phyloP scores from a whole-genome alignment of 768 basidiomycete genomes.

The Hericium coralloides region DNA sequence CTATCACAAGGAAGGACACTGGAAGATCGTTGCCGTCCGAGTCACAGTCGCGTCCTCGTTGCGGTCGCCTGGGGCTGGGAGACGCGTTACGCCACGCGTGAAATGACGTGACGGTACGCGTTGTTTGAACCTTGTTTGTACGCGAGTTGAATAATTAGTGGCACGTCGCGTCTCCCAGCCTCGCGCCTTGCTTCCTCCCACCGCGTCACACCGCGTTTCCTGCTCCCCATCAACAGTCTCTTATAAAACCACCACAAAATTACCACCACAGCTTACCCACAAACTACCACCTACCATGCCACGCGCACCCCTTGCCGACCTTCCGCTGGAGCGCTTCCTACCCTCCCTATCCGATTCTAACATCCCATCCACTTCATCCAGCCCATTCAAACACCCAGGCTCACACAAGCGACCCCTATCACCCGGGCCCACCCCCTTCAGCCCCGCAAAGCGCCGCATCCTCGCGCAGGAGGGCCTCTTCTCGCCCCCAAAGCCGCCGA shows the following conservation, averaged over 20 bases:
- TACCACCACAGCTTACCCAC: neutral
- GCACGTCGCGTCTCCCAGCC: neutral
- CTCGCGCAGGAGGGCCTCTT: slow-evolving; percentile 14
- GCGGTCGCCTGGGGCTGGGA: neutral
- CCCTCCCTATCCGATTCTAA: neutral
- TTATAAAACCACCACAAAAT: no score
- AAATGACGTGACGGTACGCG: neutral
- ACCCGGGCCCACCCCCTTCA: slow-evolving; percentile 7
- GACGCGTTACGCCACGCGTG: neutral
- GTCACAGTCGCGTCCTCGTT: no score
- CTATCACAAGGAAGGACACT: no score
- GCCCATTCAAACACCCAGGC: neutral
- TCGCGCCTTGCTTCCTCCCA: neutral
- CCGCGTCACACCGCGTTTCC: neutral
- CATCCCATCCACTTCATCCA: neutral
- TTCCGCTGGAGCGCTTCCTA: slow-evolving; percentile 9
- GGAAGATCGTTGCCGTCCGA: no score
- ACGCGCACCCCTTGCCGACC: slow-evolving; percentile 8
- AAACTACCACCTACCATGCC: slow-evolving; percentile 1
- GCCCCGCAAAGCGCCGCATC: slow-evolving; percentile 14
- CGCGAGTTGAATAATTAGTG: neutral
- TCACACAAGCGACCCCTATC: slow-evolving; percentile 13
- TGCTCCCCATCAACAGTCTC: neutral
- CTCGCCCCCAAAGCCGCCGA: slow-evolving; percentile 4
- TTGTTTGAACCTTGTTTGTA: neutral